Evolutionary conservation across 306 rosid species (phyloP).

Genomic region (Vigna mungo): DNA sequence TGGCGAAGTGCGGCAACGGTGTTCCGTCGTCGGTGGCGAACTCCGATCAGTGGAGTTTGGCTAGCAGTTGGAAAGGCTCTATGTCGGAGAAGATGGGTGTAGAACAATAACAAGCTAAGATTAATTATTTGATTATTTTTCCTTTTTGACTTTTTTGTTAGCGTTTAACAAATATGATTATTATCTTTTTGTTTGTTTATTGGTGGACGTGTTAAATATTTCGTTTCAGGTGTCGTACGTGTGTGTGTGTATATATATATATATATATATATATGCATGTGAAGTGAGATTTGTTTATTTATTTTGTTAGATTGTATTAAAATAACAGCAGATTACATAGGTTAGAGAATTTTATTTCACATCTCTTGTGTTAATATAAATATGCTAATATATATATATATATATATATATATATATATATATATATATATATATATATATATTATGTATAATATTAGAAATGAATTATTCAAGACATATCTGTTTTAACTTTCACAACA

Average conservation of each 20-base stretch:
- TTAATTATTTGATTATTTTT: conserved; percentile 4
- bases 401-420: no score
- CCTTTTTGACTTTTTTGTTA: background rate
- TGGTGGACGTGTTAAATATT: conserved; percentile 5
- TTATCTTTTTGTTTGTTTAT: background rate
- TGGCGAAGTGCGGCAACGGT: conserved; percentile 75
- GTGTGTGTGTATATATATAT: background rate
- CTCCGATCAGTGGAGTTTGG: conserved; percentile 71
- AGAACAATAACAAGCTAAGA: background rate
- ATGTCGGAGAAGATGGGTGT: conserved; percentile 25
- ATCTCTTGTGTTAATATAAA: background rate
- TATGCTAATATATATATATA: background rate
- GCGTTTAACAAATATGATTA: background rate
- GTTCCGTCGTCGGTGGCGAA: conserved; percentile 50
- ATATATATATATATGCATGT: background rate
- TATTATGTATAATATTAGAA: background rate
- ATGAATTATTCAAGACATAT: no score
- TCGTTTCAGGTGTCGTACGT: background rate
- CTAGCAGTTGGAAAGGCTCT: conserved; percentile 62
- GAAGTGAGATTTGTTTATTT: conserved; percentile 16
- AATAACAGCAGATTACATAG: background rate
- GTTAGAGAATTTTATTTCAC: background rate
- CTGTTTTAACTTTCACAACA: no score
- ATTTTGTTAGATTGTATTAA: background rate
- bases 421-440: background rate